Evolutionary conservation across 352 stramenopile genomes (phyloP).

Genomic region (Phytopythium ostracodes): DNA sequence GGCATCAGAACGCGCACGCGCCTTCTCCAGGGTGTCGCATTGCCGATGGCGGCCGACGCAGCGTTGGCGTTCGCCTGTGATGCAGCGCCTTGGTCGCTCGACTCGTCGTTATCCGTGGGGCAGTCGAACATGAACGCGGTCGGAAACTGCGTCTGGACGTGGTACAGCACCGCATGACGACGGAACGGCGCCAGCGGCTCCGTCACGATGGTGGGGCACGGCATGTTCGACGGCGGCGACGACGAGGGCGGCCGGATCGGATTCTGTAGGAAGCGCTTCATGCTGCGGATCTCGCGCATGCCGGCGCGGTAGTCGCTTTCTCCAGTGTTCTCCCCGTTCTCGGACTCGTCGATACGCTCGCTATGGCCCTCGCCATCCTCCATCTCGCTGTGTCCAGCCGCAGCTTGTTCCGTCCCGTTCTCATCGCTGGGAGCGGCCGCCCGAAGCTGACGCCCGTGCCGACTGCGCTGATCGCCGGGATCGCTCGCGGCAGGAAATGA

Average conservation of each 20-base stretch:
- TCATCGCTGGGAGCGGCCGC: neutral
- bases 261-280: conserved; percentile 38
- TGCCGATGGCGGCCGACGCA: conserved; percentile 1
- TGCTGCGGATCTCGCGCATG: conserved; percentile 15
- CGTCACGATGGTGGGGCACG: conserved; percentile 42
- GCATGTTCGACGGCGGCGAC: conserved; percentile 7
- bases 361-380: neutral
- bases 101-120: conserved; percentile 45
- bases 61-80: neutral
- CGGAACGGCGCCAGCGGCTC: conserved; percentile 62
- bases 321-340: neutral
- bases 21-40: conserved; percentile 53
- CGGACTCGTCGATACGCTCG: neutral
- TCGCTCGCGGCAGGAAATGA: neutral
- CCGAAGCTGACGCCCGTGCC: neutral
- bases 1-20: conserved; percentile 47
- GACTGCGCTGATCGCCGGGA: neutral
- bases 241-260: conserved; percentile 10
- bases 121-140: conserved; percentile 52
- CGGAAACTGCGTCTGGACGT: conserved; percentile 43
- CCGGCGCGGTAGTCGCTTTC: neutral
- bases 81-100: neutral
- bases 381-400: neutral
- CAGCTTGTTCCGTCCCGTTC: neutral
- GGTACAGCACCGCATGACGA: conserved; percentile 46